phyloP scores from a whole-genome alignment of 441 rosid genomes.

The Manihot esculenta region DNA sequence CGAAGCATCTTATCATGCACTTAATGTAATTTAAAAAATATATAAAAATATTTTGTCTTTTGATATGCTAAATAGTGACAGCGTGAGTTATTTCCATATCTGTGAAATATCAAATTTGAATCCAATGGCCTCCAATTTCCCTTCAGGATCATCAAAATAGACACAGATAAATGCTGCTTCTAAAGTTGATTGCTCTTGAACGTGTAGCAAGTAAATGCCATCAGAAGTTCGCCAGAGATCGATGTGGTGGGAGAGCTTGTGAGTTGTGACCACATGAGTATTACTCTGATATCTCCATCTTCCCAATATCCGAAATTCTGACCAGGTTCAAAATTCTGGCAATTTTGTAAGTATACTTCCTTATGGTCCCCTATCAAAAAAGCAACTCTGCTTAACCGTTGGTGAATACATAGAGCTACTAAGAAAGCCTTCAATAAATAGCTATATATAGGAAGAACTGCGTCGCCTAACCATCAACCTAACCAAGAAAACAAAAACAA shows the following conservation, averaged over 20 bases:
- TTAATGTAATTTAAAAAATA: neutral
- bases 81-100: too few species aligned
- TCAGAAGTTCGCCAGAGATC: neutral
- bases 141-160: neutral
- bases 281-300: neutral
- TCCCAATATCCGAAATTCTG: neutral
- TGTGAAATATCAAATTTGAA: too few species aligned
- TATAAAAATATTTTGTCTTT: too few species aligned
- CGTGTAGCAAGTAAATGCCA: neutral
- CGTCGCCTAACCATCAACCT: neutral
- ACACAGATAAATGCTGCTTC: neutral
- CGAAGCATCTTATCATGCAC: too few species aligned
- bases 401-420: neutral
- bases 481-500: neutral
- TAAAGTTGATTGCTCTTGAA: neutral
- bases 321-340: neutral
- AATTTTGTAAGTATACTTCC: neutral
- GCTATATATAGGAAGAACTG: neutral
- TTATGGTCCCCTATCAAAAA: slow-evolving; percentile 2
- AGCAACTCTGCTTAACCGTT: neutral
- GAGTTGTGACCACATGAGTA: neutral
- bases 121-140: too few species aligned
- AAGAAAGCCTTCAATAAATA: neutral
- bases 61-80: too few species aligned
- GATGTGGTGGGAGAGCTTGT: neutral